A percentile compares a stretch with the other conserved stretches of the same genome.
Evolutionary conservation across 805 yeast species (phyloP).

Genomic region (Suhomyces canberraensis): DNA sequence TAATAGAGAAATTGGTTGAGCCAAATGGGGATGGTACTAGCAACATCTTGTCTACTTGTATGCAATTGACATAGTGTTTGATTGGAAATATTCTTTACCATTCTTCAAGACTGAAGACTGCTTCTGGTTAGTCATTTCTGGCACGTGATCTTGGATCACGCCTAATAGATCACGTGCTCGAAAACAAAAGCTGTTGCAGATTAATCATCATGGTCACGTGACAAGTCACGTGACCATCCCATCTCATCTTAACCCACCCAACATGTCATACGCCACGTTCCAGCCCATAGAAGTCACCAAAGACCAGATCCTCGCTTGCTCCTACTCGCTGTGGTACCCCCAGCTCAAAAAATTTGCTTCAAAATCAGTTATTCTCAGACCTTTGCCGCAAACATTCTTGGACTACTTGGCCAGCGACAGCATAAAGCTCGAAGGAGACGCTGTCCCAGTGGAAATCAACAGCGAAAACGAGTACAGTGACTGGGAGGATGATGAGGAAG

Average conservation of each 20-base stretch:
- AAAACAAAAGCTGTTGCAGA: too few relatives aligned
- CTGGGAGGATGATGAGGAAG: conserved; percentile 53
- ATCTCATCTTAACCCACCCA: not conserved
- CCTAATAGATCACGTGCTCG: too few relatives aligned
- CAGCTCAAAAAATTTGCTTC: conserved; percentile 18
- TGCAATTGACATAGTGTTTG: too few relatives aligned
- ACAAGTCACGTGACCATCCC: too few relatives aligned
- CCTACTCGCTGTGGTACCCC: conserved; percentile 34
- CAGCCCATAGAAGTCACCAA: conserved; percentile 22
- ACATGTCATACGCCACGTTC: conserved; percentile 24
- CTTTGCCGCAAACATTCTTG: conserved; percentile 33
- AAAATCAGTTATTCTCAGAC: conserved; percentile 24
- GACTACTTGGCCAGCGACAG: conserved; percentile 56
- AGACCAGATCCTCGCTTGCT: conserved; percentile 30
- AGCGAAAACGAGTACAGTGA: conserved; percentile 71
- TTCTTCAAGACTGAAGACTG: too few relatives aligned
- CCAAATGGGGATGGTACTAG: too few relatives aligned
- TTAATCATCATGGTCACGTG: too few relatives aligned
- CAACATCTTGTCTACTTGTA: too few relatives aligned
- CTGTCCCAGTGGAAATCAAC: conserved; percentile 31
- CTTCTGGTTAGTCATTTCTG: too few relatives aligned
- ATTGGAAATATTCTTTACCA: too few relatives aligned
- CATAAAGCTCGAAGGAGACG: conserved; percentile 55
- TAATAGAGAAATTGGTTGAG: too few relatives aligned
- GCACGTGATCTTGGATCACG: too few relatives aligned